Conservation (phyloP, 805 yeast genomes). For the Candida vaughaniae region DNA sequence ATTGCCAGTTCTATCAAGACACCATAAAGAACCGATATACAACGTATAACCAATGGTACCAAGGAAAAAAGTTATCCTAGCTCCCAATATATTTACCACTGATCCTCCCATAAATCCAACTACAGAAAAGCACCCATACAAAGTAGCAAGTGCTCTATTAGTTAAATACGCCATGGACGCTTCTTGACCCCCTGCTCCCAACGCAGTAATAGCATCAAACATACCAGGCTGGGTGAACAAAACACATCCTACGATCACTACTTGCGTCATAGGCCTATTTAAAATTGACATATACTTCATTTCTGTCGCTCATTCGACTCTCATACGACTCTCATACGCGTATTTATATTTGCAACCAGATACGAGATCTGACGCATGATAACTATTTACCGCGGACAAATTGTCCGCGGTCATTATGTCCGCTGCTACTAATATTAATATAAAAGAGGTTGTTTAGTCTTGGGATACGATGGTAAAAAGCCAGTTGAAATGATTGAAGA, state of each 20-base stretch:
- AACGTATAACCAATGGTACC: slow-evolving; percentile 16
- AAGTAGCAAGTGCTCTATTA: slow-evolving; percentile 9
- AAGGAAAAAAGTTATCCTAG: slow-evolving; percentile 11
- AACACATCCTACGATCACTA: slow-evolving; percentile 9
- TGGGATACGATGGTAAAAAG: too few relatives aligned
- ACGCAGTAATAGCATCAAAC: slow-evolving; percentile 12
- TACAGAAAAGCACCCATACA: slow-evolving; percentile 13
- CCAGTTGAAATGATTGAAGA: not conserved
- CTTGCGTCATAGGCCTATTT: slow-evolving; percentile 11
- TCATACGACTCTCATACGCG: too few relatives aligned
- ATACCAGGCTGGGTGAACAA: slow-evolving; percentile 12
- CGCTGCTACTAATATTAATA: not conserved
- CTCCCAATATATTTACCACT: slow-evolving; percentile 11
- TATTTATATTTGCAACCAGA: not conserved
- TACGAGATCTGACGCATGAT: not conserved
- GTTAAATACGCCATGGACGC: slow-evolving; percentile 8
- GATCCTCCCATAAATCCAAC: slow-evolving; percentile 14
- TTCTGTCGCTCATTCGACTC: too few relatives aligned
- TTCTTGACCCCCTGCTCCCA: slow-evolving; percentile 13
- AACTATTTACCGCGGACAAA: not conserved
- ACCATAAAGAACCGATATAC: slow-evolving; percentile 17
- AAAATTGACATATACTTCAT: slow-evolving; percentile 4
- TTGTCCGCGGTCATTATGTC: not conserved
- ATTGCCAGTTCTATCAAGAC: slow-evolving; percentile 11
- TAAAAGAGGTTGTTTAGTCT: too few relatives aligned